Evolutionary conservation across 2,329 filamentous ascomycete genomes (phyloP), one percentile per base, ranked within the genome.

Genomic region (Hymenoscyphus fructigenus): DNA sequence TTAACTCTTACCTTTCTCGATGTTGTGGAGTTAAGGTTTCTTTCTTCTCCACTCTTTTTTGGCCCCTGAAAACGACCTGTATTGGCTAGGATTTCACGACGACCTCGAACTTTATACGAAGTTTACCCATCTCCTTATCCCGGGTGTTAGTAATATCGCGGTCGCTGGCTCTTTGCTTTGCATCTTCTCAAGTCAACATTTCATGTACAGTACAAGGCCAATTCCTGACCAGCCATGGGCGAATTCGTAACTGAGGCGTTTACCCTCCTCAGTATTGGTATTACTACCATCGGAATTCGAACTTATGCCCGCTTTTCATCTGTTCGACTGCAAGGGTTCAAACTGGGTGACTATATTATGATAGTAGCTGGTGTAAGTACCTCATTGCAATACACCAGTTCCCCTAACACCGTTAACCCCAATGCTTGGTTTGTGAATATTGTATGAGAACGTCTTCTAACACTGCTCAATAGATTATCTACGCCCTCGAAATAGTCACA

Each of bases 341-440:
- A 81, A 68, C 76, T 79, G 0, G 86, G 88, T 73, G 86, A 89
- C 67, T 87, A 85, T 69, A 71, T 88, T 23, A 86, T 87, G 77
- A 72, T 82, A 29, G 23, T 85, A 9, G 84, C 82, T 7, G 79
- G 79, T 60, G 83, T 86, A 74, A 70, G 81, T 72, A 6, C 47
- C n/a, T 14, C 20, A 14, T 9, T 3, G 10, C 23, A 34, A 34
- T n/a, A 20, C n/a, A n/a, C n/a, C n/a, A 23, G 17, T n/a, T n/a
- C n/a, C 17, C 20, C 47, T 5, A 23, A 53, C 23, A 26, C n/a
- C n/a, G n/a, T n/a, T n/a, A n/a, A n/a, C n/a, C n/a, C n/a, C n/a
- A n/a, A n/a, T n/a, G n/a, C n/a, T n/a, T n/a, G n/a, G n/a, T n/a
- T n/a, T n/a, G n/a, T n/a, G n/a, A n/a, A n/a, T 9, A 34, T 6